These are phyloP conservation scores for Lactarius tabidus DNA, from an alignment of 768 basidiomycete genomes.

Conservation along the genomic window DNA sequence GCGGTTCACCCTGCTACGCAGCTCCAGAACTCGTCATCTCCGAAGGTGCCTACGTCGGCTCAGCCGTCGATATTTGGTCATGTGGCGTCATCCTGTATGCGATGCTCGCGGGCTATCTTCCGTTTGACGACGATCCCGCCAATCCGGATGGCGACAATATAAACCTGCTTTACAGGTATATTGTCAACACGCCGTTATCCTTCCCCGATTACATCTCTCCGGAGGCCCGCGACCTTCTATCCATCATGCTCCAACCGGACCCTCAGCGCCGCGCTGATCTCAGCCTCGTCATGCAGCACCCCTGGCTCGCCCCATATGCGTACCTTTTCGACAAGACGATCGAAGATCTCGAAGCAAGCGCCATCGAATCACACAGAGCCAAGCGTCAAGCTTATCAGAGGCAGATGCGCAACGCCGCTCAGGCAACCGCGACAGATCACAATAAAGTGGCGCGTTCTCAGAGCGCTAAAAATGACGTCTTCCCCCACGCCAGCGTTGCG, in stretches of 20 bases:
- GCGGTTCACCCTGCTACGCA: conserved; percentile 96
- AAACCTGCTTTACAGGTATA: conserved; percentile 97
- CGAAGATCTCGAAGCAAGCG: conserved; percentile 71
- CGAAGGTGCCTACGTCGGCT: conserved; percentile 94
- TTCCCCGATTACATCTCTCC: conserved; percentile 94
- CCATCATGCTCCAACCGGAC: conserved; percentile 93
- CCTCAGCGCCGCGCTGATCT: conserved; percentile 77
- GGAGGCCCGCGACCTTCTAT: conserved; percentile 78
- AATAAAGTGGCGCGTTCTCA: conserved; percentile 44
- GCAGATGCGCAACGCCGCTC: conserved; percentile 62
- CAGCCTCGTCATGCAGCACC: conserved; percentile 76
- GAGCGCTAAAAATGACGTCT: conserved; percentile 51
- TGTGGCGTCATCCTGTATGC: conserved; percentile 96
- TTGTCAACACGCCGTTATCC: conserved; percentile 92
- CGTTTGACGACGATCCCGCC: conserved; percentile 97
- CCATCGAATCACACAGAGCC: conserved; percentile 80
- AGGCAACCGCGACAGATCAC: conserved; percentile 30
- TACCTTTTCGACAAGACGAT: conserved; percentile 64
- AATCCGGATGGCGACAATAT: conserved; percentile 99
- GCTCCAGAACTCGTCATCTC: conserved; percentile 97
- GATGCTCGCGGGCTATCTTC: conserved; percentile 96
- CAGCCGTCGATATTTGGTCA: conserved; percentile 97
- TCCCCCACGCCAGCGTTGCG: conserved; percentile 34
- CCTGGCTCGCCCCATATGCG: conserved; percentile 73
- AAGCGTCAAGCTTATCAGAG: conserved; percentile 78